Evolutionary conservation across 306 rosid species (phyloP).

Genomic region (Parietaria judaica): DNA sequence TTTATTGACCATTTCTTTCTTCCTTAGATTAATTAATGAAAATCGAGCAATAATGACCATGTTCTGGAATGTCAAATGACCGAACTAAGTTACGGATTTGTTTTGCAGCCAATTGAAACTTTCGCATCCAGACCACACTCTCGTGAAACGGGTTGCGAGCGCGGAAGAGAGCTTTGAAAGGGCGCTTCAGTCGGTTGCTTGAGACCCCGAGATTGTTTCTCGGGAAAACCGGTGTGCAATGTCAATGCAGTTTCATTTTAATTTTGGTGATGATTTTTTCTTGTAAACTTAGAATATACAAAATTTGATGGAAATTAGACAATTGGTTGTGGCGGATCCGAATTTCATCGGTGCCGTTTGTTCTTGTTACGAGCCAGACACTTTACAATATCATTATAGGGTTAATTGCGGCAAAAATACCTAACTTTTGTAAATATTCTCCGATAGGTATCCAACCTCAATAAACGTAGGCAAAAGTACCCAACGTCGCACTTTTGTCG

Average conservation of each 20-base stretch:
- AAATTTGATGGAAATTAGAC: constrained; percentile 23
- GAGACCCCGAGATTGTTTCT: constrained; percentile 15
- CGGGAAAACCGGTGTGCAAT: constrained; percentile 23
- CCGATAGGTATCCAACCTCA: no score
- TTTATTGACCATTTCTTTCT: no score
- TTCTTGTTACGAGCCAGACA: constrained; percentile 26
- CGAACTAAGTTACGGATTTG: constrained; percentile 1
- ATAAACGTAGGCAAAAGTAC: no score
- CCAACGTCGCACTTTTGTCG: no score
- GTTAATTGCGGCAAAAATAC: no score
- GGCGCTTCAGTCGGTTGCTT: constrained; percentile 73
- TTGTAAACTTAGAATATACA: constrained; percentile 23
- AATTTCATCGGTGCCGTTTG: constrained; percentile 22
- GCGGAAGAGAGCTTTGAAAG: constrained; percentile 92
- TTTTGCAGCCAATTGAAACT: constrained; percentile 91
- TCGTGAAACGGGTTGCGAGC: constrained; percentile 55
- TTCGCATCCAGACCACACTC: constrained; percentile 76
- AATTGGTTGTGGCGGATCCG: constrained; percentile 23
- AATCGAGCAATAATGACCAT: background rate
- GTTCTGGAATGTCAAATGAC: background rate
- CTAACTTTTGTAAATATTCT: no score
- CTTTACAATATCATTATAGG: background rate
- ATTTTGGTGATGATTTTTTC: constrained; percentile 20
- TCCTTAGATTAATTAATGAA: no score
- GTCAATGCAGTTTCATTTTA: constrained; percentile 24